Percentiles rank a stretch among this genome's conserved stretches.
These are phyloP conservation scores for Podospora sp. DNA, from an alignment of 495 filamentous ascomycete species.

Conservation along the genomic window DNA sequence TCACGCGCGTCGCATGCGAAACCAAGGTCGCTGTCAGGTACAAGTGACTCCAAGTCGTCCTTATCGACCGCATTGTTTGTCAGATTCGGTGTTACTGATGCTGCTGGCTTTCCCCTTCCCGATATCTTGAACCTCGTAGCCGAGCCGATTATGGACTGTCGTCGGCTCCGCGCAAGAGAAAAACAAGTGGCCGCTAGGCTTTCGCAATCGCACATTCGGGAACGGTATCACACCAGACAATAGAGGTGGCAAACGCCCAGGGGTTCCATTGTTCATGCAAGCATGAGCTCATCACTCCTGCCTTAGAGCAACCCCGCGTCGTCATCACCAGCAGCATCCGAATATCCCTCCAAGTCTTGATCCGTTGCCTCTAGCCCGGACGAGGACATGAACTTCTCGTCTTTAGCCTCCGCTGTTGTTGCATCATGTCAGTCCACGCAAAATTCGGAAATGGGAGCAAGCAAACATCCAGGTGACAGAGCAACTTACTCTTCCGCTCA, in stretches of 20 bases:
- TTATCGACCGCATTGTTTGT: background rate
- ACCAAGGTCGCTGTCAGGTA: background rate
- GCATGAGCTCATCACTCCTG: conserved; percentile 6
- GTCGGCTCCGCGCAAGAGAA: background rate
- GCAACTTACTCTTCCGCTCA: conserved; percentile 68
- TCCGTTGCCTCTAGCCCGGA: conserved; percentile 69
- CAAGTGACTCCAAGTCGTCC: background rate
- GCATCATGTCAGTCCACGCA: background rate
- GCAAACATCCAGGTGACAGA: background rate
- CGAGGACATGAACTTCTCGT: conserved; percentile 84
- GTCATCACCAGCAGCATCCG: conserved; percentile 39
- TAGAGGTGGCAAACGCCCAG: background rate
- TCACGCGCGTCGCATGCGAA: background rate
- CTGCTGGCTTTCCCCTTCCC: background rate
- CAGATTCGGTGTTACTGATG: background rate
- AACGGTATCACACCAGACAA: background rate
- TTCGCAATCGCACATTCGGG: background rate
- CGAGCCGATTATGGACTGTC: background rate
- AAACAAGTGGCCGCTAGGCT: background rate
- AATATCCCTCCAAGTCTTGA: conserved; percentile 50
- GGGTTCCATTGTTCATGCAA: background rate
- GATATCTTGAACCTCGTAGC: background rate
- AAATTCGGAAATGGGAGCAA: background rate
- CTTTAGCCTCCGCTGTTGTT: conserved; percentile 69
- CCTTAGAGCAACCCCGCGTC: conserved; percentile 19